These are phyloP conservation scores for Verbascum thapsus DNA, from an alignment of 257 asterid species.

Conservation along the genomic window DNA sequence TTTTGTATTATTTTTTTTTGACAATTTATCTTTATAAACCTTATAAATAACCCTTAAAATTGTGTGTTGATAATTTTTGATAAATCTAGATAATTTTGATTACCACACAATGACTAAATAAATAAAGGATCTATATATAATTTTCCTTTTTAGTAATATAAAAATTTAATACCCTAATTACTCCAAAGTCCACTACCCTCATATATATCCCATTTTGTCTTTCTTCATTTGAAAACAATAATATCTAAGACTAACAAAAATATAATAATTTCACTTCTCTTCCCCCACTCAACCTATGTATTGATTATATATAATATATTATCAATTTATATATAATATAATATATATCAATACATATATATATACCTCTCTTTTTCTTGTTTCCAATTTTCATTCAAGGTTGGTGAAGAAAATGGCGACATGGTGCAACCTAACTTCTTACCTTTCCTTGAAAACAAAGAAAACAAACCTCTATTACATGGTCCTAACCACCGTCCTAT, in stretches of 20 bases:
- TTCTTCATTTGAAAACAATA: conserved; percentile 6
- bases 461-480: conserved; percentile 56
- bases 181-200: too few species aligned
- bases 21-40: too few species aligned
- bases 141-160: too few species aligned
- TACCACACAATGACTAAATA: too few species aligned
- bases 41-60: too few species aligned
- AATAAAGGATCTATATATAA: too few species aligned
- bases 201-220: not conserved
- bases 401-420: conserved; percentile 62
- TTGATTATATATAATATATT: not conserved
- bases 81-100: too few species aligned
- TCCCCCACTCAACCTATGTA: not conserved
- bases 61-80: too few species aligned
- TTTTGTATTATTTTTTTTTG: too few species aligned
- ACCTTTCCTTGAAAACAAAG: conserved; percentile 58
- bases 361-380: not conserved
- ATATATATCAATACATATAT: not conserved
- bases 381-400: conserved; percentile 16
- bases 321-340: not conserved
- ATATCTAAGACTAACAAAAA: conserved; percentile 5
- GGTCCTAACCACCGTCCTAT: conserved; percentile 54
- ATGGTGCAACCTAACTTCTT: conserved; percentile 45
- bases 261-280: conserved; percentile 2
- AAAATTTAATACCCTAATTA: too few species aligned